A percentile compares a stretch with the other conserved stretches of the same genome.
Evolutionary conservation across 352 stramenopile species (phyloP).

Genomic region (Globisporangium echinulatum): DNA sequence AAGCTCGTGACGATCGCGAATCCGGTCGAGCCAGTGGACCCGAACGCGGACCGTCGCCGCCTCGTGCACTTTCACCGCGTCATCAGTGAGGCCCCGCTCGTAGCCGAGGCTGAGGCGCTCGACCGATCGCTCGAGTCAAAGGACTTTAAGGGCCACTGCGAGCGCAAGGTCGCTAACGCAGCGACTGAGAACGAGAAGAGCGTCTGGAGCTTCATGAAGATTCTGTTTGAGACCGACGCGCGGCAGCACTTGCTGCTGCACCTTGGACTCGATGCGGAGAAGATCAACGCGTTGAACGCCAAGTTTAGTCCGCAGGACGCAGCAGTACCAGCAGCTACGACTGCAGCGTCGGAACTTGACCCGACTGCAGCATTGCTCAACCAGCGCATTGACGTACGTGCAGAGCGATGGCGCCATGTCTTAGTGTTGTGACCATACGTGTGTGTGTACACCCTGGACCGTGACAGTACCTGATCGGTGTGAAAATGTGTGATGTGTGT

Average conservation of each 20-base stretch:
- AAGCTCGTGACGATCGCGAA: constrained; percentile 89
- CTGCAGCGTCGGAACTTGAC: constrained; percentile 21
- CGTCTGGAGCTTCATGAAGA: constrained; percentile 91
- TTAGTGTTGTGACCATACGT: background rate
- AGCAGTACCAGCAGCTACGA: constrained; percentile 17
- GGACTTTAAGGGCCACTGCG: constrained; percentile 92
- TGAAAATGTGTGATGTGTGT: constrained; percentile 2
- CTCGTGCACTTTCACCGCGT: constrained; percentile 81
- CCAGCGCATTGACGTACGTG: constrained; percentile 70
- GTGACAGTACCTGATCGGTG: too few species aligned
- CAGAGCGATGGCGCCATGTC: too few species aligned
- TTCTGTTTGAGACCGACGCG: constrained; percentile 93
- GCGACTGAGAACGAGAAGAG: constrained; percentile 60
- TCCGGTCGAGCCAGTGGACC: constrained; percentile 36
- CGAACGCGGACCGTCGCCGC: constrained; percentile 55
- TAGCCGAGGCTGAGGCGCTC: constrained; percentile 84
- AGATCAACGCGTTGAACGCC: constrained; percentile 82
- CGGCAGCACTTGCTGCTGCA: constrained; percentile 92
- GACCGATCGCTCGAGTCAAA: constrained; percentile 86
- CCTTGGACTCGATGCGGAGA: constrained; percentile 91
- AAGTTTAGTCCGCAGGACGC: constrained; percentile 65
- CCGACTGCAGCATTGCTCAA: constrained; percentile 45
- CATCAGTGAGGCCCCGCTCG: constrained; percentile 73
- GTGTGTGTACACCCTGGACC: background rate
- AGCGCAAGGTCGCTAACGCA: constrained; percentile 76